A percentile compares a stretch with the other conserved stretches of the same genome.
phyloP scores from a whole-genome alignment of 1,284 basidiomycete species.

The Boletus sp. region DNA sequence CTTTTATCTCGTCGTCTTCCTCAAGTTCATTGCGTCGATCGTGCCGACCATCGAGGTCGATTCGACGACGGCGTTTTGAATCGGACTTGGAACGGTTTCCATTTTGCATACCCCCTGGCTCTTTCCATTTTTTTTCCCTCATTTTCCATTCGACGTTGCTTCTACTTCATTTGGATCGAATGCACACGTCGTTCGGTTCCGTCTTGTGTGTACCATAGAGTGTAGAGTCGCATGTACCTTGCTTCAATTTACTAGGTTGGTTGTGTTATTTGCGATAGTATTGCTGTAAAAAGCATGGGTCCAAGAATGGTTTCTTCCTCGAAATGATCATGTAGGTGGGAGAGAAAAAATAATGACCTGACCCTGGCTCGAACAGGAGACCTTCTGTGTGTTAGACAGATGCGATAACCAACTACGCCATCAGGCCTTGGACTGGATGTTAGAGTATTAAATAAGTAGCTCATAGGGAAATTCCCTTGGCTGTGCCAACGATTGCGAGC shows the following conservation, averaged over 20 bases:
- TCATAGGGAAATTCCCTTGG: too few relatives aligned
- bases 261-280: neutral
- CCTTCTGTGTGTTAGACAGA: slow-evolving; percentile 71
- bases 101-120: slow-evolving; percentile 28
- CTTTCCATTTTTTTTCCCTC: neutral
- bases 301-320: too few relatives aligned
- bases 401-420: slow-evolving; percentile 82
- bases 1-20: slow-evolving; percentile 92
- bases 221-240: slow-evolving; percentile 27
- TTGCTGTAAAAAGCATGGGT: too few relatives aligned
- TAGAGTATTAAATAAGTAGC: too few relatives aligned
- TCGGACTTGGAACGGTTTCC: slow-evolving; percentile 5
- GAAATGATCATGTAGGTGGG: too few relatives aligned
- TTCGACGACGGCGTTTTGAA: slow-evolving; percentile 79
- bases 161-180: slow-evolving; percentile 6
- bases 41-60: slow-evolving; percentile 95
- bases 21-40: slow-evolving; percentile 95
- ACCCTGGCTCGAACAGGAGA: slow-evolving; percentile 56
- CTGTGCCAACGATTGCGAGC: too few relatives aligned
- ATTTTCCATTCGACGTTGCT: neutral
- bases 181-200: slow-evolving; percentile 1
- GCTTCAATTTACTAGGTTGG: slow-evolving; percentile 12
- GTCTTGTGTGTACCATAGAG: slow-evolving; percentile 27
- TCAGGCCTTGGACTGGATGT: slow-evolving; percentile 41
- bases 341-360: slow-evolving; percentile 36